Percentiles rank a stretch among this genome's conserved stretches.
Evolutionary conservation across 2,329 filamentous ascomycete genomes (phyloP).

Genomic region (Pyrenochaeta sp.): DNA sequence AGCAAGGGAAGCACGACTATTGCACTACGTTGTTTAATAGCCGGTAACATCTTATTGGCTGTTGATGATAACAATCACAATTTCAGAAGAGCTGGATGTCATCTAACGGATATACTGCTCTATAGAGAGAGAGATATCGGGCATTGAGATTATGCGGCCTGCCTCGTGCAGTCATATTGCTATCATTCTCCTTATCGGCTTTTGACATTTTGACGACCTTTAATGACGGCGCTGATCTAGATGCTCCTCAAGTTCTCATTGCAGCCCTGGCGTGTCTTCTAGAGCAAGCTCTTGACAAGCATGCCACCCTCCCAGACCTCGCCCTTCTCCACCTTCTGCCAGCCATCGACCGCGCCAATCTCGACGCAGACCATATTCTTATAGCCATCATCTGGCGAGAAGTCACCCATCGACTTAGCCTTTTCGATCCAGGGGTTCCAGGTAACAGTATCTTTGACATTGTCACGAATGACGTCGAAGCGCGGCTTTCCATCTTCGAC

Average conservation of each 20-base stretch:
- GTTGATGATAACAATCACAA: neutral
- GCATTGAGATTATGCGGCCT: neutral
- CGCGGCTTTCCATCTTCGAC: conserved; percentile 68
- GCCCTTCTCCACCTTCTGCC: conserved; percentile 85
- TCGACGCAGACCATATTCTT: conserved; percentile 96
- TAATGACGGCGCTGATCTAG: neutral
- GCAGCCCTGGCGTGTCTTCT: neutral
- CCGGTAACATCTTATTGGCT: neutral
- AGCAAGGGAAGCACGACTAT: conserved; percentile 8
- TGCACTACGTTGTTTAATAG: neutral
- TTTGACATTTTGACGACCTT: neutral
- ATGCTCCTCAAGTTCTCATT: neutral
- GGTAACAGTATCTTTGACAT: conserved; percentile 86
- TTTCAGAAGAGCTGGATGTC: neutral
- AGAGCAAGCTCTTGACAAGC: conserved; percentile 58
- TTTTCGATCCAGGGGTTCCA: conserved; percentile 98
- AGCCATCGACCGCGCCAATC: conserved; percentile 82
- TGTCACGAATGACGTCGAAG: conserved; percentile 82
- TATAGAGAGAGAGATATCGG: neutral
- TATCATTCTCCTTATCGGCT: neutral
- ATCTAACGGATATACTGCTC: conserved; percentile 1
- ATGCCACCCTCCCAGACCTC: conserved; percentile 72
- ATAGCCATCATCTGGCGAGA: conserved; percentile 87
- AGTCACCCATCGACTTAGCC: conserved; percentile 82
- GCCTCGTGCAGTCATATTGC: neutral